Evolutionary conservation across 495 filamentous ascomycete species (phyloP), one percentile per base, ranked within the genome.

Genomic region (Penicillium coprophilum): DNA sequence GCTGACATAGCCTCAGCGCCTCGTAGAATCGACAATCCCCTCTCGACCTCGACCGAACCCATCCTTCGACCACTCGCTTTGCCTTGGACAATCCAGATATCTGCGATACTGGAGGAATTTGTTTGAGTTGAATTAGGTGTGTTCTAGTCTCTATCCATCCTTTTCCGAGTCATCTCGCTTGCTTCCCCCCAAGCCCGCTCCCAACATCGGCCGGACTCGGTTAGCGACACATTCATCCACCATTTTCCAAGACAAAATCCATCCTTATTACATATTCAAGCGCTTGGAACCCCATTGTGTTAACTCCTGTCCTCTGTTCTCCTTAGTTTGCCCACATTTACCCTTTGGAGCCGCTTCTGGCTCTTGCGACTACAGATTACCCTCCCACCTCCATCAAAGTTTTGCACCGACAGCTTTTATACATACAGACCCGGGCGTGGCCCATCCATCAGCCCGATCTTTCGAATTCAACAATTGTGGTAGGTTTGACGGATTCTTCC

Each of bases 1-100:
- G 71, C 74, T 77, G 71, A 75, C 74, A 69, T 71, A 66, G 67
- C 67, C 67, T 65, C 69, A 74, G 68, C 72, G 72, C 72, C 72
- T 74, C 63, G 66, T 71, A 71, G 68, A 71, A 65, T 65, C 60
- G 58, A 64, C 64, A 61, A 64, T 64, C 68, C 59, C 60, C 67
- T 65, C 69, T 54, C 65, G 63, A 58, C 58, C 47, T 61, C 61
- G 45, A 59, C 58, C 55, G 39, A 55, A 58, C 55, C 57, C 57
- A 55, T 58, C 58, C 50, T 53, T 54, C 30, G 31, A 38, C 48
- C 58, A 54, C 55, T 55, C 20, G 39, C 61, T 19, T 52, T 56
- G 30, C 50, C 51, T 59, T 59, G 32, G 58, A 66, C 63, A 50
- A 57, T 24, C 38, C 54, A 34, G 31, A 62, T 57, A 46, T 50